Conservation (phyloP, 164 flowering plant genomes). For the grape (Vitis vinifera) region DNA sequence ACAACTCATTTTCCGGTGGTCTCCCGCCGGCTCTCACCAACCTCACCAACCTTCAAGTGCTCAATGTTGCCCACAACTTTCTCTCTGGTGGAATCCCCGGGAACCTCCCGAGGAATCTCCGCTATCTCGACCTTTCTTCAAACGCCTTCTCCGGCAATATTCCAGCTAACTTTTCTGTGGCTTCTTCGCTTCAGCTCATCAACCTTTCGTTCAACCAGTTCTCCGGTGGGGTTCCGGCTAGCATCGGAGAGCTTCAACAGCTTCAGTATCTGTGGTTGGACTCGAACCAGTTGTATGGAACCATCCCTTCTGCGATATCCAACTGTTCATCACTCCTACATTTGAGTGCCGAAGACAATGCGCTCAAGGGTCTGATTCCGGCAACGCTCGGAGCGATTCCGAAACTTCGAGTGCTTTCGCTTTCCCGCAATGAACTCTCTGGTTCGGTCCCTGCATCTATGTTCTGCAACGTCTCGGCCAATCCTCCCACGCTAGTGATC, state of each 20-base stretch:
- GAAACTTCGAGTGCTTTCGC: conserved; percentile 63
- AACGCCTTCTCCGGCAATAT: conserved; percentile 64
- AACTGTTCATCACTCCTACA: conserved; percentile 76
- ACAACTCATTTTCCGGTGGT: conserved; percentile 40
- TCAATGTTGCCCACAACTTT: conserved; percentile 35
- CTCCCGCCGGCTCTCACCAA: conserved; percentile 34
- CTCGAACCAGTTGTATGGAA: conserved; percentile 57
- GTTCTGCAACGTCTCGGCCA: conserved; percentile 41
- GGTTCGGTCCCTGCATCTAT: conserved; percentile 57
- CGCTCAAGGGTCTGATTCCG: conserved; percentile 61
- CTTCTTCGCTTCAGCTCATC: conserved; percentile 43
- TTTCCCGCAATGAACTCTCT: conserved; percentile 60
- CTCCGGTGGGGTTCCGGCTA: conserved; percentile 63
- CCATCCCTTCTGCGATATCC: conserved; percentile 74
- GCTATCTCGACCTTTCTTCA: conserved; percentile 41
- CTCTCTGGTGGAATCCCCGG: conserved; percentile 38
- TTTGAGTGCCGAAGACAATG: conserved; percentile 64
- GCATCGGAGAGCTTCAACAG: conserved; percentile 55
- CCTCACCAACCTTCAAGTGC: conserved; percentile 27
- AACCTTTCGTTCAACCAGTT: conserved; percentile 71
- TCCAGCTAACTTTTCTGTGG: conserved; percentile 42
- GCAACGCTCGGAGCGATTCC: conserved; percentile 55
- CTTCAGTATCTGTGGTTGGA: conserved; percentile 73
- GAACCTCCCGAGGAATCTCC: conserved; percentile 22
- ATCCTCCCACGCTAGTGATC: conserved; percentile 47